Evolutionary conservation across 257 asterid genomes (phyloP).

Genomic region (Solanum neorickii): DNA sequence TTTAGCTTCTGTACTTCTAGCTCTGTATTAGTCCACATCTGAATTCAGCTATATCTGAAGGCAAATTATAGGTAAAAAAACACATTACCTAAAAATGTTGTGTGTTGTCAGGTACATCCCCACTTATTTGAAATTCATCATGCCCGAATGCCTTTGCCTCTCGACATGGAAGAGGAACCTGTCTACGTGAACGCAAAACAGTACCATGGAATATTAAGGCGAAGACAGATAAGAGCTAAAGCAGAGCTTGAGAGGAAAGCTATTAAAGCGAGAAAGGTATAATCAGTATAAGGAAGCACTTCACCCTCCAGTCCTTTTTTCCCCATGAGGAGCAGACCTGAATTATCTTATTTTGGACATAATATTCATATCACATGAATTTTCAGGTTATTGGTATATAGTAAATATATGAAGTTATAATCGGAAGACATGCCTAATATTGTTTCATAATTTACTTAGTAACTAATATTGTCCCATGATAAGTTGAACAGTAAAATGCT

Average conservation of each 20-base stretch:
- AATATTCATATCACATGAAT: background rate
- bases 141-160: constrained; percentile 69
- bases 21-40: background rate
- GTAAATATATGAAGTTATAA: background rate
- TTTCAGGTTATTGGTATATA: background rate
- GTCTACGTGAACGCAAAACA: constrained; percentile 80
- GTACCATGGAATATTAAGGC: constrained; percentile 69
- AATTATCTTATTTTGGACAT: background rate
- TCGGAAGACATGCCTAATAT: background rate
- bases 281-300: background rate
- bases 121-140: constrained; percentile 50
- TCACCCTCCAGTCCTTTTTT: background rate
- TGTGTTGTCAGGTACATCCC: constrained; percentile 41
- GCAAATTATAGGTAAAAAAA: background rate
- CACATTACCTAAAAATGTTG: background rate
- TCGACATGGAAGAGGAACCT: constrained; percentile 80
- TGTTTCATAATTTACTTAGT: background rate
- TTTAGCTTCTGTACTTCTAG: background rate
- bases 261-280: constrained; percentile 59
- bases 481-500: background rate
- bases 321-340: background rate
- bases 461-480: background rate
- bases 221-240: constrained; percentile 70
- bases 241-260: constrained; percentile 67
- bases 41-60: background rate